Conservation (phyloP, 2,329 filamentous ascomycete genomes). For the Xylaria sp. region DNA sequence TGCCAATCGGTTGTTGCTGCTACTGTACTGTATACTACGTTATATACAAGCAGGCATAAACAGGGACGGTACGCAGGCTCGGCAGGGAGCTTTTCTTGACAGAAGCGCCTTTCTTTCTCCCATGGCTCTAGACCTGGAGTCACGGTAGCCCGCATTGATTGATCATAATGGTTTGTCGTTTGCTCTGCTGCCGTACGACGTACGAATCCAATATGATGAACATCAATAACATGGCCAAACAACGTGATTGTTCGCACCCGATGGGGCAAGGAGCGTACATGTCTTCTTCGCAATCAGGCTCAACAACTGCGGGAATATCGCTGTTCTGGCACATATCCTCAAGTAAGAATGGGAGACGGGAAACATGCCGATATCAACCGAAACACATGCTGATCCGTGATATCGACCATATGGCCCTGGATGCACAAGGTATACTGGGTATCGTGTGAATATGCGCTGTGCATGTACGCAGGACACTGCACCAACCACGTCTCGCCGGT, state of each 20-base stretch:
- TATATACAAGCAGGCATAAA: background rate
- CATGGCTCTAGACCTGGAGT: background rate
- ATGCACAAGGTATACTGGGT: background rate
- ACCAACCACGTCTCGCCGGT: background rate
- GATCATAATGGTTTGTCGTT: constrained; percentile 2
- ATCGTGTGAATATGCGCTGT: constrained; percentile 4
- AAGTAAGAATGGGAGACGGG: background rate
- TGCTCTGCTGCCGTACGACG: constrained; percentile 15
- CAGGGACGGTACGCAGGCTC: too few relatives aligned
- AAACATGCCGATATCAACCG: constrained; percentile 4
- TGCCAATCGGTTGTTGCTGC: constrained; percentile 6
- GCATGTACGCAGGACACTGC: constrained; percentile 2
- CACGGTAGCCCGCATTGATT: background rate
- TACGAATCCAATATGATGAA: background rate
- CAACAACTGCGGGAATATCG: background rate
- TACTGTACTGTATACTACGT: background rate
- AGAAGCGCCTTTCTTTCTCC: background rate
- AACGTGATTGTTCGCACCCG: background rate
- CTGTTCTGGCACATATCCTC: background rate
- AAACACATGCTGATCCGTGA: background rate
- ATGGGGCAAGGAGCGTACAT: constrained; percentile 3
- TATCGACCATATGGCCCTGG: background rate
- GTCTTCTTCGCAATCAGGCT: background rate
- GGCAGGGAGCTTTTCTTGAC: background rate
- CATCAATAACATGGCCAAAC: background rate